Evolutionary conservation across 306 rosid species (phyloP).

Genomic region (Cucumis cinereus): DNA sequence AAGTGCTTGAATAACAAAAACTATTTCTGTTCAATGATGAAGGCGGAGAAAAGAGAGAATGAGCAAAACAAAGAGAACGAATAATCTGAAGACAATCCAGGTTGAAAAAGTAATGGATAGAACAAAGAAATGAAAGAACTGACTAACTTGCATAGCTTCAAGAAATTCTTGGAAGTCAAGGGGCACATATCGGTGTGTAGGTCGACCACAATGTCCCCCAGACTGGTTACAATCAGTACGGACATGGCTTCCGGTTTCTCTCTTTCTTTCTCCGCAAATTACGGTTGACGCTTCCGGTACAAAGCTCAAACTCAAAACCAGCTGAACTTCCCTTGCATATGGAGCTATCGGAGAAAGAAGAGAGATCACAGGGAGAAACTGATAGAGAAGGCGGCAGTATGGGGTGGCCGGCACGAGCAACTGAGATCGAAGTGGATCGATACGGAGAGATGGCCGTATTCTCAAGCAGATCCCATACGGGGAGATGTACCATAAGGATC

Average conservation of each 20-base stretch:
- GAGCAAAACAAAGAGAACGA: background rate
- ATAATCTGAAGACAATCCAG: background rate
- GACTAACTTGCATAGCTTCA: conserved; percentile 83
- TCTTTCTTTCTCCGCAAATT: background rate
- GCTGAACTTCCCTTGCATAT: background rate
- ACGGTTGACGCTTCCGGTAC: background rate
- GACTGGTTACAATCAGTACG: conserved; percentile 75
- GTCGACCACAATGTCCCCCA: conserved; percentile 77
- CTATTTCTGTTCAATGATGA: background rate
- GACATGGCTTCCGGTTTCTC: conserved; percentile 34
- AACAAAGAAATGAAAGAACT: background rate
- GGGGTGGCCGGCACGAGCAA: background rate
- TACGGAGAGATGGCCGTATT: background rate
- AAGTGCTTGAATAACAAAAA: background rate
- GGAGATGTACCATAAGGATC: background rate
- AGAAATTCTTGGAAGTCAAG: conserved; percentile 72
- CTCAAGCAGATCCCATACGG: background rate
- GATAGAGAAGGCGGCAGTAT: background rate
- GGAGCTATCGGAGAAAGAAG: background rate
- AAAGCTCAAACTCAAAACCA: background rate
- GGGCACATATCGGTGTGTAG: conserved; percentile 66
- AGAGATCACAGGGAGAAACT: background rate
- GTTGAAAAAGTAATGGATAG: background rate
- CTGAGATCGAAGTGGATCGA: background rate
- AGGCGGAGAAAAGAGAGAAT: background rate